Evolutionary conservation across 2,329 filamentous ascomycete genomes (phyloP), one percentile per base, ranked within the genome.

Genomic region (Aspergillus ibericus): DNA sequence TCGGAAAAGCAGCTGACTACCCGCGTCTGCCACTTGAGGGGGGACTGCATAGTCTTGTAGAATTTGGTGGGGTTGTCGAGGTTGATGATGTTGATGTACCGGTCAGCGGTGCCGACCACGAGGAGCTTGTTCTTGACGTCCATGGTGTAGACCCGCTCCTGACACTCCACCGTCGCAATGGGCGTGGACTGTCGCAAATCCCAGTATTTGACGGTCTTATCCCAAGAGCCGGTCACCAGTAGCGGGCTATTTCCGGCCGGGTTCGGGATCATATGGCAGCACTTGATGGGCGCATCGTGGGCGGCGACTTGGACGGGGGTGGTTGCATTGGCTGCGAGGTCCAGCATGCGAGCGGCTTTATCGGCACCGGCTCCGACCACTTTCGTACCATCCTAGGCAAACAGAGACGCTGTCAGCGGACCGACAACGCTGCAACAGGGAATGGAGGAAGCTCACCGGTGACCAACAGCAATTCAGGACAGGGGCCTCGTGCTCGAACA

Each of bases 1-100:
- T 99, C 93, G 13, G 88, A 87, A 75, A 99, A 99, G 81, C 93
- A 98, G 79, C 90, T 95, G 53, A 98, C 91, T 12, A 96, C 92
- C 59, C 93, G 84, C 1, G 95, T 99, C 82, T 99, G 95, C 92
- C 93, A 99, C 80, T 99, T 99, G 46, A 99, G 84, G 3, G 95
- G 95, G 71, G 92, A 96, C 78, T 96, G 92, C 52, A 97, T 84
- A 9, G 91, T 93, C 84, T 99, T 99, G 85, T 96, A 97, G 77
- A 97, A 92, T 69, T 91, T 92, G 54, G 85, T 86, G 4, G 95
- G 95, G 61, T 96, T 88, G 72, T 89, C 88, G 56, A 99, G 85
- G 77, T 96, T 92, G 78, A 99, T 83, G 62, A 99, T 89, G 75
- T 98, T 93, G 82, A 99, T 96, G 77, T 96, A 96, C 60, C 95